Base-by-base conservation (phyloP, 768 basidiomycete species). In the Xanthoconium stramineum region DNA sequence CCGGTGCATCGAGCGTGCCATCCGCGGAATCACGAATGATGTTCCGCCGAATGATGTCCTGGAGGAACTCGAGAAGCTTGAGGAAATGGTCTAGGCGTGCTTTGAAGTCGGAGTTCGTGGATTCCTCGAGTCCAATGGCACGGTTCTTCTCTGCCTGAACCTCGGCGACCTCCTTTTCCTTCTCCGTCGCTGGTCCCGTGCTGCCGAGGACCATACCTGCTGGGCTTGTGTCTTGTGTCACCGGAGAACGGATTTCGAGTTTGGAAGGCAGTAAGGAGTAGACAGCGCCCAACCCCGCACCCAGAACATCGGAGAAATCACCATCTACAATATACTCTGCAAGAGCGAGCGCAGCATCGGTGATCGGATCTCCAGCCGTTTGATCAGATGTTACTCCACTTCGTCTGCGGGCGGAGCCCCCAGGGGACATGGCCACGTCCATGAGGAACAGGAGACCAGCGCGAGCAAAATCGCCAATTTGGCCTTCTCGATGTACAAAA, bases 271-370 rank as follows among this genome's bases (percentile, higher is more conserved):
- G 77, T 3, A 94, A 73, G 3, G 94, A 97, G 67, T 96, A 98
- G 2, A 96, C 89, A 0, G 96, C 96, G 5, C 93, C 88, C 12
- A 98, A 70, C 15, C 94, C 94, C 4, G 96, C 96, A 17, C 88
- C 93, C 45, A 98, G 82, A 12, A 98, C 96, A 60, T 98, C 94
- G n/a, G 94, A 92, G 69, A 97, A 96, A 72, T 98, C 96, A n/a
- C 94, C 92, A 65, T 96, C 92, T 17, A 97, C 80, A 50, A 98
- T 91, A 68, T 93, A 97, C 67, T 95, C 93, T 19, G 92, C 92
- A 38, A 98, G 76, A 9, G 91, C 89, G 42, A 95, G 77, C 1
- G 89, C 89, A 1, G 93, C 91, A 66, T 94, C 93, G 32, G 83
- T 83, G 40, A 92, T 82, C 4, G 94, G 87, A 67, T 96, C 92